Base-by-base conservation (phyloP, 768 basidiomycete genomes). In the Lactifluus pinguis region DNA sequence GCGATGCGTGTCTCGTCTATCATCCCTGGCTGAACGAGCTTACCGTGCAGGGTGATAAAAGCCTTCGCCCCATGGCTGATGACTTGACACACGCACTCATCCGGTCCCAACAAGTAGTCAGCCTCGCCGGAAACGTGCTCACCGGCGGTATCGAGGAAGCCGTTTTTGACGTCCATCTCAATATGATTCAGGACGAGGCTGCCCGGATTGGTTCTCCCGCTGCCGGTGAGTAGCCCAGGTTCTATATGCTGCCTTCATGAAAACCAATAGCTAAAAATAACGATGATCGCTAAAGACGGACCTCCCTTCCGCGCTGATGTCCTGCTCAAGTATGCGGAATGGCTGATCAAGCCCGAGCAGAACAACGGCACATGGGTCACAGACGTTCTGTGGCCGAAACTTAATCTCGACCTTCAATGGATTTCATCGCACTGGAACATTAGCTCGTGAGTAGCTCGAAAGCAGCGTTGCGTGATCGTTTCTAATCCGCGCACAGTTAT, bases 401-500 rank as follows among this genome's bases (percentile, higher is more conserved):
- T 63, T 21, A 63, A 62, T 21, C 52, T 62, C 41, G 61, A 62
- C 39, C 51, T 62, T 32, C 61, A 54, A 11, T 62, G 61, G 61
- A 59, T 58, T 30, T 38, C 61, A 10, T 19, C 36, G 4, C 56
- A 62, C 39, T 59, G 57, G 61, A 62, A 59, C 32, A 5, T 13
- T 38, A 62, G 51, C 61, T 59, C 57, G 61, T 62, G 3, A 30
- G 56, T 15, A n/a, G 19, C 34, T 14, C 36, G 5, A 34, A 19
- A 5, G 5, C 30, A 10, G 34, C 32, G 15, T 38, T 39, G 4
- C 15, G 13, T 9, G 36, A 6, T 17, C 34, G 54, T 21, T 9
- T 17, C 30, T 53, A 15, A 52, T 42, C 2, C 21, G 10, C 13
- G 6, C n/a, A 21, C 38, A 62, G 61, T 6, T 62, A 17, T 11